Percentiles rank a stretch among this genome's conserved stretches.
phyloP scores from a whole-genome alignment of 164 flowering plant genomes.

The Platanus orientalis region DNA sequence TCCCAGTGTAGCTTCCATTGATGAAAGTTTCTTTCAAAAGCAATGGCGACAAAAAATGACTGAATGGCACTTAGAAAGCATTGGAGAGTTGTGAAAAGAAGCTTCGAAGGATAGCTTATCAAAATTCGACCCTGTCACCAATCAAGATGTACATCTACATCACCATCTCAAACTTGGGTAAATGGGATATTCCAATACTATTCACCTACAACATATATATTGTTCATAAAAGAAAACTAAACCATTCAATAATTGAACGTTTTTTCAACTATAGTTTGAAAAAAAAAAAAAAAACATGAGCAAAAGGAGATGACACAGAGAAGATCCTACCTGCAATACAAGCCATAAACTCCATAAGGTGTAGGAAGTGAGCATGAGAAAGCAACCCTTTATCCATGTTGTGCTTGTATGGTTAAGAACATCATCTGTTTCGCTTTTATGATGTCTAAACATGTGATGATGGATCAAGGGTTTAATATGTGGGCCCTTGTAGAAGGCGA shows the following conservation, averaged over 20 bases:
- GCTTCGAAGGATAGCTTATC: slow-evolving; percentile 58
- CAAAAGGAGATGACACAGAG: too few relatives aligned
- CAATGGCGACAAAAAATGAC: slow-evolving; percentile 47
- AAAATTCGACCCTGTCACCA: slow-evolving; percentile 24
- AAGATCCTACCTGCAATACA: slow-evolving; percentile 46
- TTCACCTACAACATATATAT: too few relatives aligned
- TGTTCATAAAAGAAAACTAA: too few relatives aligned
- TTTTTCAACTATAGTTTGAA: too few relatives aligned
- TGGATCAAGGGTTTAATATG: slow-evolving; percentile 20
- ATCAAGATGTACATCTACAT: not conserved
- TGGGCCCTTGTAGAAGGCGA: slow-evolving; percentile 61
- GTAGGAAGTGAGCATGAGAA: slow-evolving; percentile 43
- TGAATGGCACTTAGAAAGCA: slow-evolving; percentile 57
- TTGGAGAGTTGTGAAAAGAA: slow-evolving; percentile 43
- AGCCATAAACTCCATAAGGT: slow-evolving; percentile 48
- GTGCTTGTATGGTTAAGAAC: slow-evolving; percentile 14
- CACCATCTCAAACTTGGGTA: not conserved
- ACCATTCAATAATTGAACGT: too few relatives aligned
- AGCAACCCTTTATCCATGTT: slow-evolving; percentile 51
- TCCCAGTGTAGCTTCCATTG: slow-evolving; percentile 52
- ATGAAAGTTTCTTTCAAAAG: slow-evolving; percentile 40
- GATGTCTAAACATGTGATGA: slow-evolving; percentile 13
- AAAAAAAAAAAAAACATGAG: too few relatives aligned
- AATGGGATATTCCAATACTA: too few relatives aligned
- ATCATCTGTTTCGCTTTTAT: not conserved